Base-by-base conservation (phyloP, 306 rosid species). In the Dryas drummondii region DNA sequence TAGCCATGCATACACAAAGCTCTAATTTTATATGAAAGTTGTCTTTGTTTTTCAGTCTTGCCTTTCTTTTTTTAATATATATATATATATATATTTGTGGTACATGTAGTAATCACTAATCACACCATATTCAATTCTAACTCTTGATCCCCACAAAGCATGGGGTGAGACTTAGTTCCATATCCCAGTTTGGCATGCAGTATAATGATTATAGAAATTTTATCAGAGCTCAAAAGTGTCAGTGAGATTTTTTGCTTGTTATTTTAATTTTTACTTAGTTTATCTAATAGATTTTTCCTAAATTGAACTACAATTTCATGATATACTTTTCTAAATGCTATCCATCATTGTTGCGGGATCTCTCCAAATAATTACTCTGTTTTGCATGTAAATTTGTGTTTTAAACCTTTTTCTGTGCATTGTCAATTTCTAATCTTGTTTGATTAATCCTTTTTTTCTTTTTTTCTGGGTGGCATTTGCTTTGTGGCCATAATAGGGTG, bases 401-500 rank as follows among this genome's bases (percentile, higher is more conserved):
- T 8, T 60, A 27, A 32, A 7, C 41, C 63, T 4, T 58, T 0
- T 22, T 11, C 37, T 66, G 7, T 67, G 3, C 9, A 26, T 55
- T 52, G 9, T 54, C 41, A 26, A 15, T 26, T 46, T 58, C 14
- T 37, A 4, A 44, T 44, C 69, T 19, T 58, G 7, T 56, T 71
- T 81, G 10, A 50, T 71, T 65, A 37, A 5, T 71, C 44, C 22
- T 50, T 72, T 44, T 19, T 11, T 51, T 3, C 4, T 17, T 5
- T 37, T 37, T 40, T 47, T 37, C 26, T 60, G 2, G 45, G 16
- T 45, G 45, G 47, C 65, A 76, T 45, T 63, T 54, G 11, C 19
- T 8, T 63, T 9, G 32, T 64, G 61, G 75, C 66, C 55, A 56
- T 57, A 64, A 57, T 77, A 88, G 98, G 80, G 82, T 78, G 82